A percentile compares a stretch with the other conserved stretches of the same genome.
phyloP scores from a whole-genome alignment of 305 asterid genomes.

The Andrographis paniculata region DNA sequence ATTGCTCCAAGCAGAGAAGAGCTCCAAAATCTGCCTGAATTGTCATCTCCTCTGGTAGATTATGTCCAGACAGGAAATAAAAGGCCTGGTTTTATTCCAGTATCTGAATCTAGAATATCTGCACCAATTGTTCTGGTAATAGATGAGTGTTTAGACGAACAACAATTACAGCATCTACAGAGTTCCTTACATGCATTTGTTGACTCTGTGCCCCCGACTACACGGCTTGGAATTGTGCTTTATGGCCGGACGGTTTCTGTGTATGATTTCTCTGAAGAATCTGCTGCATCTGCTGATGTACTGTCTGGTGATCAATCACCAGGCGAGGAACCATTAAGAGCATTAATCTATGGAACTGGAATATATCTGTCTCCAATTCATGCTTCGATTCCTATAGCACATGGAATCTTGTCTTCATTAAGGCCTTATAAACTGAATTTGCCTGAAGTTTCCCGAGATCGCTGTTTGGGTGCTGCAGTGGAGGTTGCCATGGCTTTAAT shows the following conservation, averaged over 20 bases:
- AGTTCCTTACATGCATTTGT: constrained; percentile 79
- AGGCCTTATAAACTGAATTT: constrained; percentile 54
- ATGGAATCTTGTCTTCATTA: constrained; percentile 78
- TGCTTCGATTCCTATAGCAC: constrained; percentile 82
- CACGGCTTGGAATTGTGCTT: constrained; percentile 65
- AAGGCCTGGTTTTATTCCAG: constrained; percentile 77
- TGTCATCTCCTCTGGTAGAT: constrained; percentile 72
- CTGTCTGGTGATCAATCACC: constrained; percentile 74
- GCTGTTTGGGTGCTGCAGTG: constrained; percentile 89
- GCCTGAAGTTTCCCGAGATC: constrained; percentile 87
- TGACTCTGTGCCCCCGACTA: constrained; percentile 66
- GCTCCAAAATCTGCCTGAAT: constrained; percentile 67
- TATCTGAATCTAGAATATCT: constrained; percentile 68
- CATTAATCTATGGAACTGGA: constrained; percentile 88
- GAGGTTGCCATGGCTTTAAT: constrained; percentile 81
- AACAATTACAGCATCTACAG: constrained; percentile 76
- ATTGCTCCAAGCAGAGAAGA: constrained; percentile 75
- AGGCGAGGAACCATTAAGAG: constrained; percentile 65
- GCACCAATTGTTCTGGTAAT: constrained; percentile 82
- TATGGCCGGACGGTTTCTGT: constrained; percentile 77
- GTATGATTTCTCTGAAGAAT: constrained; percentile 88
- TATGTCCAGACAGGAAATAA: constrained; percentile 65
- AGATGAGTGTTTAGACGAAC: constrained; percentile 90
- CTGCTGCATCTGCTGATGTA: constrained; percentile 79
- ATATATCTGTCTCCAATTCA: constrained; percentile 75